A percentile compares a stretch with the other conserved stretches of the same genome.
phyloP scores from a whole-genome alignment of 2,329 filamentous ascomycete genomes.

The Bretziella fagacearum region DNA sequence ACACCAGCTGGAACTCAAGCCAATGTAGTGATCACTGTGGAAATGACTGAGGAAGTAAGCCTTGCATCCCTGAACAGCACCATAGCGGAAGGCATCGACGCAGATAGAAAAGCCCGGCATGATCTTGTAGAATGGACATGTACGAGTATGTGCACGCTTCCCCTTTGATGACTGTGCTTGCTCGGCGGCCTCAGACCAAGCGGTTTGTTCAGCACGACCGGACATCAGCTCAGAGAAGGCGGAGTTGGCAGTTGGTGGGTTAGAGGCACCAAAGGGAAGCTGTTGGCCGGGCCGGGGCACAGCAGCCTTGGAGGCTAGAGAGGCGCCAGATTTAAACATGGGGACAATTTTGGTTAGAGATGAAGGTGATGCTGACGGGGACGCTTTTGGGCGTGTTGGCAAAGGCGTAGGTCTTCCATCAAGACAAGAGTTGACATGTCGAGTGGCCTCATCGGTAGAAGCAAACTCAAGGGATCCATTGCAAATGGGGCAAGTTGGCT shows the following conservation, averaged over 20 bases:
- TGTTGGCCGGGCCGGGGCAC: slow-evolving; percentile 64
- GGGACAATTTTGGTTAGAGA: slow-evolving; percentile 18
- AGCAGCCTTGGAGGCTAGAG: slow-evolving; percentile 48
- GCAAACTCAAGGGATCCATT: slow-evolving; percentile 10
- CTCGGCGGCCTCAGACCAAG: slow-evolving; percentile 76
- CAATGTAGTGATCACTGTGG: slow-evolving; percentile 94
- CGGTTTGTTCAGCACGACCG: slow-evolving; percentile 70
- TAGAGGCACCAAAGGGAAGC: slow-evolving; percentile 47
- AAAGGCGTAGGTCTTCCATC: slow-evolving; percentile 59
- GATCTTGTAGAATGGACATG: slow-evolving; percentile 97
- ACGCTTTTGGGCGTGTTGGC: slow-evolving; percentile 19
- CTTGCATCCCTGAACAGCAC: slow-evolving; percentile 76
- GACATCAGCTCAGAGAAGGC: slow-evolving; percentile 93
- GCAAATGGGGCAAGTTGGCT: slow-evolving; percentile 9
- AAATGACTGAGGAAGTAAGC: slow-evolving; percentile 97
- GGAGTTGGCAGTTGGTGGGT: slow-evolving; percentile 31
- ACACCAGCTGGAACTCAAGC: slow-evolving; percentile 70
- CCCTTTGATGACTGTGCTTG: slow-evolving; percentile 62
- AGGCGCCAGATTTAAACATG: slow-evolving; percentile 28
- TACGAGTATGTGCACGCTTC: slow-evolving; percentile 72
- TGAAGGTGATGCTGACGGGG: background rate
- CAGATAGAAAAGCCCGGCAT: slow-evolving; percentile 84
- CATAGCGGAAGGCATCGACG: slow-evolving; percentile 92
- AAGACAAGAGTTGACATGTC: slow-evolving; percentile 85
- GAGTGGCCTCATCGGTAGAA: slow-evolving; percentile 45